Conservation (phyloP, 2,329 filamentous ascomycete species). For the Colletotrichum lini region DNA sequence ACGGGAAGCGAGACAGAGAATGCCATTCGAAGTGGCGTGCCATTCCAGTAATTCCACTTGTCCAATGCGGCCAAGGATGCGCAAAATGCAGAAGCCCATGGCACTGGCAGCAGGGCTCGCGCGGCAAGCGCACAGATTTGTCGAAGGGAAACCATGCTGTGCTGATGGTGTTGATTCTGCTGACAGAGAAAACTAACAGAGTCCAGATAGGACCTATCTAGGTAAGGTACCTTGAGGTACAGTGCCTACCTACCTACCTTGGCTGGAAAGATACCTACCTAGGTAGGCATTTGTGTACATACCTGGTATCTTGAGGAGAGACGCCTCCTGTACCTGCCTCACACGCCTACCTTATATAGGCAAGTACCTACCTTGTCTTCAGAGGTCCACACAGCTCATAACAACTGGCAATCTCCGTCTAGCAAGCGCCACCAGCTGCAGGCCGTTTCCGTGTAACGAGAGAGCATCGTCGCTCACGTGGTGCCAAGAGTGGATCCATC, state of each 20-base stretch:
- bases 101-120: background rate
- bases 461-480: background rate
- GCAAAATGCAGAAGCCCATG: background rate
- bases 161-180: no score
- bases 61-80: background rate
- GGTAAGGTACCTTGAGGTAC: no score
- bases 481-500: background rate
- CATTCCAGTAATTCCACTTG: constrained; percentile 4
- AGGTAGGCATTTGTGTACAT: no score
- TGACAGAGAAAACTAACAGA: background rate
- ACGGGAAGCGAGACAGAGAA: constrained; percentile 30
- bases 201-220: no score
- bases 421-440: background rate
- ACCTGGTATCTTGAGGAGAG: no score
- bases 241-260: no score
- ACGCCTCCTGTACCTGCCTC: no score
- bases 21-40: constrained; percentile 16
- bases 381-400: background rate
- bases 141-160: no score
- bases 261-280: no score
- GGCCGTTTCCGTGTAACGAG: constrained; percentile 19
- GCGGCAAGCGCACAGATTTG: no score
- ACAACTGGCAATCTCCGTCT: no score
- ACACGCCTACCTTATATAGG: no score
- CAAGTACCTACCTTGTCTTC: background rate